Base-by-base conservation (phyloP, 352 stramenopile species). In the Globisporangium alternatum region DNA sequence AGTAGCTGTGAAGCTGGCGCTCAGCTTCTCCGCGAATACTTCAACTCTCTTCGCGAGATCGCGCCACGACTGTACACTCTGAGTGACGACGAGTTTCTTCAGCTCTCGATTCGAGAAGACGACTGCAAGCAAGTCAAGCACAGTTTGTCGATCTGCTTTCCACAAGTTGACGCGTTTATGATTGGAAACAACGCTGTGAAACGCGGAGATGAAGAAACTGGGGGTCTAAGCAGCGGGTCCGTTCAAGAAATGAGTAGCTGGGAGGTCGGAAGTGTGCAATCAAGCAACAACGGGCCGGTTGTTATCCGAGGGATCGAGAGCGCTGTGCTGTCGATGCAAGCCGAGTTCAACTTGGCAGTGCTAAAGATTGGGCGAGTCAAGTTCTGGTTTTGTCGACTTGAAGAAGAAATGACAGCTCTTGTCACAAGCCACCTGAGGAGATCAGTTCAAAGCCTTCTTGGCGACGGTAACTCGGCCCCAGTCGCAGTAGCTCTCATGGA, bases 341-440 rank as follows among this genome's bases (percentile, higher is more conserved):
- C 35, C 10, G 41, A 54, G 45, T 78, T 81, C 25, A 67, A 62
- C 15, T 41, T 64, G 28, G 64, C 79, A 2, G 80, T 89, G n/a
- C 67, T 86, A 15, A 91, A 89, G 71, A 86, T 91, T 19, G 82
- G 82, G 1, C 70, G 82, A 9, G 37, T 88, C 10, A 78, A 81
- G 33, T 91, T 91, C 60, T 91, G 82, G 82, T 71, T 91, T 31
- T 72, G 71, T 2, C 71, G 82, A 2, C 62, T 91, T 0, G 78
- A 89, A 51, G 82, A 91, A 55, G 82, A 91, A 45, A 77, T 89
- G 62, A 30, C 51, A 6, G 66, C 62, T n/a, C 67, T 87, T 55
- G 77, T 89, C 2, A 48, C 51, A 28, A 62, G 73, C 3, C 76
- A 89, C 31, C 21, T 75, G 5, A 78, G 80, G 15, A 30, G 51